These are phyloP conservation scores for Botryosphaeria agaves DNA, from an alignment of 2,329 filamentous ascomycete species.

Conservation along the genomic window DNA sequence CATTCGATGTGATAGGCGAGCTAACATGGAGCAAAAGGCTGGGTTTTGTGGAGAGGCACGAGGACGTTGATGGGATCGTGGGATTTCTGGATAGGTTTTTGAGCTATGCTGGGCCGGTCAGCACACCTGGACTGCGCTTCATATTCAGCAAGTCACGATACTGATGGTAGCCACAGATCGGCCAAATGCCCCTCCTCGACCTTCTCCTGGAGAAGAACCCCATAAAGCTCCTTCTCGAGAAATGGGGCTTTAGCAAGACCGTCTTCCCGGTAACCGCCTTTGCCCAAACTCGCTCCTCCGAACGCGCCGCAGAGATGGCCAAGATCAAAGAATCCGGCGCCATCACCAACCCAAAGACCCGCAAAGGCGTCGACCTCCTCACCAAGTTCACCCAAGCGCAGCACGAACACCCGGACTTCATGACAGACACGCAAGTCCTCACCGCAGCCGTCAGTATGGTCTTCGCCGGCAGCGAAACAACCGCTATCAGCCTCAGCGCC, in stretches of 20 bases:
- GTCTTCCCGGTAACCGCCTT: conserved; percentile 61
- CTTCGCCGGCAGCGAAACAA: conserved; percentile 64
- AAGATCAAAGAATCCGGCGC: conserved; percentile 26
- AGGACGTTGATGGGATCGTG: conserved; percentile 61
- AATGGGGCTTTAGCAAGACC: conserved; percentile 47
- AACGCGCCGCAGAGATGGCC: conserved; percentile 38
- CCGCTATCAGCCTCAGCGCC: conserved; percentile 52
- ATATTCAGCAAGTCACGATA: not conserved
- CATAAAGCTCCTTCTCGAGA: conserved; percentile 48
- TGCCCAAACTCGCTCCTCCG: conserved; percentile 47
- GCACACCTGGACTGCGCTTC: conserved; percentile 8
- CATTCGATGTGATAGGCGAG: conserved; percentile 67
- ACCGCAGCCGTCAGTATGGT: conserved; percentile 56
- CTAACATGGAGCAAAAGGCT: conserved; percentile 61
- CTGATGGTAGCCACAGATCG: conserved; percentile 29
- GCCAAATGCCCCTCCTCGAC: conserved; percentile 59
- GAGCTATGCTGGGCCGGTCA: conserved; percentile 52
- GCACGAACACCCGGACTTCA: conserved; percentile 50
- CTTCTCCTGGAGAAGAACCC: conserved; percentile 58
- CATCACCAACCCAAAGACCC: conserved; percentile 14
- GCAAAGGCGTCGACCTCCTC: conserved; percentile 40
- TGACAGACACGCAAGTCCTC: conserved; percentile 51
- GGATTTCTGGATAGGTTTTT: conserved; percentile 46
- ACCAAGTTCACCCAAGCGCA: conserved; percentile 56
- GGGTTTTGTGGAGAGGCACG: conserved; percentile 57